Conservation (phyloP, 139 green algal species). For the Chlorella sp. region DNA sequence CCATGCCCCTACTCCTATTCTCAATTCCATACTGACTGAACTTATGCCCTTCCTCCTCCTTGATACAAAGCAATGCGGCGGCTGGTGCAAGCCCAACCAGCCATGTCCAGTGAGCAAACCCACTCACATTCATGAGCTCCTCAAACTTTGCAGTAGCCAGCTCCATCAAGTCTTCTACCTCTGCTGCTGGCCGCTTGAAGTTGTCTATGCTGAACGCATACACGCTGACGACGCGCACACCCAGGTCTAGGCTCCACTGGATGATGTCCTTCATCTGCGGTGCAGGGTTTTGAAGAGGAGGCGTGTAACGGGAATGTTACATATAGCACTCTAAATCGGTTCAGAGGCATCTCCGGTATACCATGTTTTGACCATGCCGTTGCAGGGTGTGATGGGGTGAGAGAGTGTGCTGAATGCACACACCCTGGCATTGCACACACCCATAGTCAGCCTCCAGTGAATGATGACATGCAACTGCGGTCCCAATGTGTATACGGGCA, state of each 20-base stretch:
- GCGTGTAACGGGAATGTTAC: neutral
- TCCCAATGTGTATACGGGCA: too few relatives aligned
- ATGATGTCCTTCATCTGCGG: conserved; percentile 73
- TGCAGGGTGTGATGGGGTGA: too few relatives aligned
- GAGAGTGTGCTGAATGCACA: too few relatives aligned
- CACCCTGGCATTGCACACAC: too few relatives aligned
- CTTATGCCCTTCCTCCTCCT: too few relatives aligned
- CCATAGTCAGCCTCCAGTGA: too few relatives aligned
- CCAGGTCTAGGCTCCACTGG: conserved; percentile 86
- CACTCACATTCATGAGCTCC: conserved; percentile 50
- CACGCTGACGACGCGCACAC: conserved; percentile 73
- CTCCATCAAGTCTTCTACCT: conserved; percentile 79
- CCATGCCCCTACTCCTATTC: too few relatives aligned
- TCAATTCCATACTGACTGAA: too few relatives aligned
- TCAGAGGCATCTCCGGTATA: neutral
- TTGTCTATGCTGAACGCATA: conserved; percentile 97
- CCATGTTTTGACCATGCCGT: neutral
- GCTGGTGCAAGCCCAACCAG: too few relatives aligned
- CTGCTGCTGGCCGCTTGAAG: conserved; percentile 65
- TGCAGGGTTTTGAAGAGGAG: neutral
- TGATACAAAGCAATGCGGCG: too few relatives aligned
- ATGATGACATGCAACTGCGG: too few relatives aligned
- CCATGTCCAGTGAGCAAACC: too few relatives aligned
- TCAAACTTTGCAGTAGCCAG: conserved; percentile 74
- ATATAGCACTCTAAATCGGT: neutral